phyloP scores from a whole-genome alignment of 805 yeast species.

The Isabelozyma heimii region DNA sequence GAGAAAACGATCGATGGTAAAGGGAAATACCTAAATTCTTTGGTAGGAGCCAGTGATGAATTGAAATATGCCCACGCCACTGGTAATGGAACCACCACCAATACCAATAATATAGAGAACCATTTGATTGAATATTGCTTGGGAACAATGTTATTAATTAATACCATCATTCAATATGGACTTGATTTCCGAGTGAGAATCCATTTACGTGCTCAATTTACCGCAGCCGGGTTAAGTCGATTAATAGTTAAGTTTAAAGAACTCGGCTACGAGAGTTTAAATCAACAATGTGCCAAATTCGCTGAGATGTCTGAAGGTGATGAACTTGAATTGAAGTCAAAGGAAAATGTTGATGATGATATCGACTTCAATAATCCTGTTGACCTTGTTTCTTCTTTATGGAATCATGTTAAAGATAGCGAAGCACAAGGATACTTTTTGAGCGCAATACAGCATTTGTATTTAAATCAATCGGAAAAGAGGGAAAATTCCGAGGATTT shows the following conservation, averaged over 20 bases:
- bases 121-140: conserved; percentile 69
- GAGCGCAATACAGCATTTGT: conserved; percentile 65
- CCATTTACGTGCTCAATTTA: conserved; percentile 58
- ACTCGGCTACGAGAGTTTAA: conserved; percentile 56
- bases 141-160: conserved; percentile 67
- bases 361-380: conserved; percentile 70
- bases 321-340: conserved; percentile 40
- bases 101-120: conserved; percentile 54
- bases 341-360: conserved; percentile 35
- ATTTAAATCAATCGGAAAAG: conserved; percentile 52
- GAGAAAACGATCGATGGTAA: conserved; percentile 74
- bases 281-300: conserved; percentile 65
- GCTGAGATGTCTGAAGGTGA: conserved; percentile 56
- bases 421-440: conserved; percentile 58
- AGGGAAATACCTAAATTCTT: conserved; percentile 80
- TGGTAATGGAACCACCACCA: conserved; percentile 24
- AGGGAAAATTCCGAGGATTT: conserved; percentile 44
- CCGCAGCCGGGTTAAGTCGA: conserved; percentile 53
- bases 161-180: conserved; percentile 55
- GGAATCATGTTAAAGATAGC: conserved; percentile 56
- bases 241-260: conserved; percentile 51
- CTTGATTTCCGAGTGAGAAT: conserved; percentile 45
- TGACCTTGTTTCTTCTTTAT: conserved; percentile 58
- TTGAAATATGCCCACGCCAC: conserved; percentile 42
- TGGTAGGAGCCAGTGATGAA: conserved; percentile 91